phyloP scores from a whole-genome alignment of 2,329 filamentous ascomycete genomes.

The Paraphaeosphaeria minitans region DNA sequence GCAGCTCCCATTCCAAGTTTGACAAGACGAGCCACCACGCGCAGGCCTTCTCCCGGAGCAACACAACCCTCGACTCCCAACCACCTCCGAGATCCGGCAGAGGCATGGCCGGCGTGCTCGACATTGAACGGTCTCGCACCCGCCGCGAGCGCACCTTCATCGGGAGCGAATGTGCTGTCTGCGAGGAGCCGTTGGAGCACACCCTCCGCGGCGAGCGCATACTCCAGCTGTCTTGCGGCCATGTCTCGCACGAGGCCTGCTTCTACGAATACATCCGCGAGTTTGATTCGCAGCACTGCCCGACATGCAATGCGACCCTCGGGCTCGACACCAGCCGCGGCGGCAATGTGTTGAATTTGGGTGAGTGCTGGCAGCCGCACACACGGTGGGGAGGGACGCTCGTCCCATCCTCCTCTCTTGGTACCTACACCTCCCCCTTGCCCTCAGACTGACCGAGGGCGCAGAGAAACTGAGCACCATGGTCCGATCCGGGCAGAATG shows the following conservation, averaged over 20 bases:
- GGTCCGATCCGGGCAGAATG: conserved; percentile 79
- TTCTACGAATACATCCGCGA: conserved; percentile 99
- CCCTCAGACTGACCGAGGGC: conserved; percentile 20
- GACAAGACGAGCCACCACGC: conserved; percentile 17
- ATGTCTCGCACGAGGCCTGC: conserved; percentile 96
- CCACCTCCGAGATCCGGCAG: conserved; percentile 40
- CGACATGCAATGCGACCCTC: conserved; percentile 88
- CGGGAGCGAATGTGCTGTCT: conserved; percentile 91
- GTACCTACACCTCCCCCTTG: too few species aligned
- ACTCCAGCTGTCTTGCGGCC: conserved; percentile 93
- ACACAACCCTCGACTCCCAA: conserved; percentile 33
- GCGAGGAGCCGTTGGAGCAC: conserved; percentile 95
- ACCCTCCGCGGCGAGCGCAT: conserved; percentile 92
- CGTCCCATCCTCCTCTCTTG: too few species aligned
- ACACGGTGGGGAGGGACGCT: neutral
- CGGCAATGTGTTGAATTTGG: conserved; percentile 89
- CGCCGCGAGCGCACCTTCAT: conserved; percentile 93
- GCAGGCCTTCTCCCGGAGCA: conserved; percentile 23
- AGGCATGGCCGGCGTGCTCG: conserved; percentile 69
- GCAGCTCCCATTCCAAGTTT: conserved; percentile 35
- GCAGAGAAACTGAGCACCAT: conserved; percentile 94
- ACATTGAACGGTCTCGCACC: conserved; percentile 76
- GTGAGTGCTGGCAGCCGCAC: conserved; percentile 55
- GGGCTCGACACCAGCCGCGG: conserved; percentile 91
- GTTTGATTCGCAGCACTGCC: conserved; percentile 91